Evolutionary conservation across 176 grass and related monocot genomes (phyloP).

Genomic region (Neostapfia colusana): DNA sequence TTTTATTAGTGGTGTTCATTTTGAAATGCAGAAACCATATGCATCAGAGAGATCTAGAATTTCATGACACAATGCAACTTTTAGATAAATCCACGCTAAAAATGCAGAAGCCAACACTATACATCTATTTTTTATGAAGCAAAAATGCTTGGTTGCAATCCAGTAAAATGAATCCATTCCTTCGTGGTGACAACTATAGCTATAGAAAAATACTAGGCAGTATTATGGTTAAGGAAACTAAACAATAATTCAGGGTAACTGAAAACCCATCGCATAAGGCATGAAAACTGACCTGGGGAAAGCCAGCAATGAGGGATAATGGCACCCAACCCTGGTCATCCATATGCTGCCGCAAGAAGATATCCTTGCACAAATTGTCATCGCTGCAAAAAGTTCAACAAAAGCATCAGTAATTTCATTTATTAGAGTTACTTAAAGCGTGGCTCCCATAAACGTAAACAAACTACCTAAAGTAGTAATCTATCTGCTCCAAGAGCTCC

Average conservation of each 20-base stretch:
- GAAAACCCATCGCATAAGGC: not conserved
- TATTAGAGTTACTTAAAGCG: not conserved
- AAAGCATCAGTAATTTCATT: conserved; percentile 10
- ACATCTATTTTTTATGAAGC: not conserved
- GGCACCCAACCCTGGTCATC: conserved; percentile 89
- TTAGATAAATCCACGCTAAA: not conserved
- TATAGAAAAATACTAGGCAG: not conserved
- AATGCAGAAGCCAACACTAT: not conserved
- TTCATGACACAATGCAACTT: not conserved
- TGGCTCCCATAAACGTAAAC: not conserved
- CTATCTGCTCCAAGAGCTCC: conserved; percentile 65
- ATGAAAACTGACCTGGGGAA: conserved; percentile 59
- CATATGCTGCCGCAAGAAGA: conserved; percentile 74
- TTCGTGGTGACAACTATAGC: conserved; percentile 2
- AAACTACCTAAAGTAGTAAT: conserved; percentile 91
- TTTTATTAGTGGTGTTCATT: not conserved
- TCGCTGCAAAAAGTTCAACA: conserved; percentile 50
- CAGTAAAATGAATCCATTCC: not conserved
- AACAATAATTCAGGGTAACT: not conserved
- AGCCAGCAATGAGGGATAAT: conserved; percentile 71
- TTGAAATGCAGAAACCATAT: not conserved
- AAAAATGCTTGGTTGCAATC: not conserved
- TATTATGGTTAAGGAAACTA: conserved; percentile 1
- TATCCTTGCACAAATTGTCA: conserved; percentile 90
- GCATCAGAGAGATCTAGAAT: not conserved